phyloP scores from a whole-genome alignment of 805 yeast genomes.

The Cyberlindnera xishuangbannaensis region DNA sequence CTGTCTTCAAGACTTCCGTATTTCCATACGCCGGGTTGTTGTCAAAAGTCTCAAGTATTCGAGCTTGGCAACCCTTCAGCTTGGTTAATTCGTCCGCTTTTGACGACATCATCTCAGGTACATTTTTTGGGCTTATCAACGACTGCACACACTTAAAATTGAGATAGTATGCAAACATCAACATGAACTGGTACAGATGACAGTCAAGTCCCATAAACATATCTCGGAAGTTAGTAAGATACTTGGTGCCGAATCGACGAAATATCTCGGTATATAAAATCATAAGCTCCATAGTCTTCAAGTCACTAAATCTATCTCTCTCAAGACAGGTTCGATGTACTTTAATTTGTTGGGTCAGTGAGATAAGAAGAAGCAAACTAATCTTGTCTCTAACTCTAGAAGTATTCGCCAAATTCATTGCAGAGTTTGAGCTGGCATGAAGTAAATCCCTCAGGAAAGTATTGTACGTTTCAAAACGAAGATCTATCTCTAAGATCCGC shows the following conservation, averaged over 20 bases:
- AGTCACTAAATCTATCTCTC: slow-evolving; percentile 11
- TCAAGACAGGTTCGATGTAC: slow-evolving; percentile 16
- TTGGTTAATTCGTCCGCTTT: slow-evolving; percentile 7
- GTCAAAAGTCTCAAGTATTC: slow-evolving; percentile 8
- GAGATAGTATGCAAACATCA: slow-evolving; percentile 19
- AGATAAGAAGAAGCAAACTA: slow-evolving; percentile 8
- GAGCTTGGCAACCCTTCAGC: slow-evolving; percentile 3
- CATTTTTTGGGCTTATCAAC: slow-evolving; percentile 2
- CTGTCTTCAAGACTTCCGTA: slow-evolving; percentile 2
- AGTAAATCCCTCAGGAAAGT: slow-evolving; percentile 1
- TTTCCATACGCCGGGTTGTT: slow-evolving; percentile 1
- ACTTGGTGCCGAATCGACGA: not conserved
- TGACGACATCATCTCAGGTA: slow-evolving; percentile 3
- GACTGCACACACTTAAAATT: slow-evolving; percentile 16
- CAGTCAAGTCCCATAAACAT: slow-evolving; percentile 17
- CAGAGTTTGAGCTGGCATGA: not conserved
- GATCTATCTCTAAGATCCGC: slow-evolving; percentile 10
- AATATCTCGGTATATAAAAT: slow-evolving; percentile 2
- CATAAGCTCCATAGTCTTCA: slow-evolving; percentile 10
- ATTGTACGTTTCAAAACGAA: slow-evolving; percentile 12
- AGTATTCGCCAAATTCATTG: not conserved
- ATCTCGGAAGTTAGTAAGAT: slow-evolving; percentile 9
- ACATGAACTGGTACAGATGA: slow-evolving; percentile 16
- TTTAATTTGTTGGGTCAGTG: slow-evolving; percentile 13
- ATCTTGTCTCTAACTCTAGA: slow-evolving; percentile 5